phyloP scores from a whole-genome alignment of 306 rosid genomes.

The Lathyrus sativus region DNA sequence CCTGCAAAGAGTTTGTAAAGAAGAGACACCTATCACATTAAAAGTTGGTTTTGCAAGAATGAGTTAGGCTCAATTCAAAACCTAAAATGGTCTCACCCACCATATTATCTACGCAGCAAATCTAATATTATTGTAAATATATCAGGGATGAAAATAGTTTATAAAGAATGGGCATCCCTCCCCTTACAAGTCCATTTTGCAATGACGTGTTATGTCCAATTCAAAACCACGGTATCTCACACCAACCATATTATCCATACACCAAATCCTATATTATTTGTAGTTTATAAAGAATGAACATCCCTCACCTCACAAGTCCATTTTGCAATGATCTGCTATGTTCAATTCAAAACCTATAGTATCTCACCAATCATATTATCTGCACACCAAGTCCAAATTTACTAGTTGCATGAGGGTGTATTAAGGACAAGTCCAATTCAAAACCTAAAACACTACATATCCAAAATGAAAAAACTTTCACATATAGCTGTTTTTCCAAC shows the following conservation, averaged over 20 bases:
- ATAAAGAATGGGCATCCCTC: too few species aligned
- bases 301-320: too few species aligned
- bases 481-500: constrained; percentile 3
- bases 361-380: neutral
- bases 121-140: neutral
- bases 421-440: neutral
- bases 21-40: neutral
- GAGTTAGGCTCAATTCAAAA: neutral
- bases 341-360: neutral
- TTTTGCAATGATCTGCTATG: neutral
- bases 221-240: neutral
- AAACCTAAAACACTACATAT: neutral
- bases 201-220: too few species aligned
- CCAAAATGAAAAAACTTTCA: neutral
- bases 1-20: neutral
- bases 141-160: too few species aligned
- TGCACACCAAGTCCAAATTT: neutral
- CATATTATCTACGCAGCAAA: neutral
- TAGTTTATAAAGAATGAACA: too few species aligned
- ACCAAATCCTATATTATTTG: too few species aligned
- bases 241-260: neutral
- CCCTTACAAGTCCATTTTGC: neutral
- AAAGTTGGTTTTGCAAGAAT: neutral
- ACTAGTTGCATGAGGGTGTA: neutral
- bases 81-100: neutral